These are phyloP conservation scores for Cladobotryum protrusum DNA, from an alignment of 2,329 filamentous ascomycete genomes.

Conservation along the genomic window DNA sequence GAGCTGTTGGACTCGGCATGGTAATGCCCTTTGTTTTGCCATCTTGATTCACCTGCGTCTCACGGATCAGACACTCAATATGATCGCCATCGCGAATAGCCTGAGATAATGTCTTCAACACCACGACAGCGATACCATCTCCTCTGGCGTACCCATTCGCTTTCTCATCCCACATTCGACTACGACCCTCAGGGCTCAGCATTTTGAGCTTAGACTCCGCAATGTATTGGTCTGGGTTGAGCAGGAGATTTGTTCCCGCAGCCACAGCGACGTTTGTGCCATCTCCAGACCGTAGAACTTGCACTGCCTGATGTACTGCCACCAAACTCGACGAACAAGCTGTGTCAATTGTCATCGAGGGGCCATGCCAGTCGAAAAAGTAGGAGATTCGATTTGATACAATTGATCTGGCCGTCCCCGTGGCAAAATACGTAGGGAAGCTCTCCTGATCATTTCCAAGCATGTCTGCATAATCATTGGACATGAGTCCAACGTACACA, in stretches of 20 bases:
- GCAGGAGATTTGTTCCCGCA: slow-evolving; percentile 17
- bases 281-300: slow-evolving; percentile 17
- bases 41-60: slow-evolving; percentile 3
- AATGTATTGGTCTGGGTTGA: slow-evolving; percentile 2
- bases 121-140: slow-evolving; percentile 2
- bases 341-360: slow-evolving; percentile 44
- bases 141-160: slow-evolving; percentile 5
- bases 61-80: slow-evolving; percentile 4
- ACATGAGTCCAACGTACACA: slow-evolving; percentile 31
- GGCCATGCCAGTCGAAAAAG: slow-evolving; percentile 40
- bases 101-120: slow-evolving; percentile 3
- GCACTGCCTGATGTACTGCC: slow-evolving; percentile 37
- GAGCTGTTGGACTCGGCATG: not conserved
- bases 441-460: slow-evolving; percentile 18
- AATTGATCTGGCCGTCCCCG: slow-evolving; percentile 35
- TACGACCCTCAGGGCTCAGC: slow-evolving; percentile 29
- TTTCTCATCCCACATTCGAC: slow-evolving; percentile 20
- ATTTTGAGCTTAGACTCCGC: slow-evolving; percentile 22
- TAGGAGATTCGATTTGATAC: slow-evolving; percentile 41
- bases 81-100: slow-evolving; percentile 6
- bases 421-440: slow-evolving; percentile 33
- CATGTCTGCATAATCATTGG: slow-evolving; percentile 32
- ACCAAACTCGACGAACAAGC: slow-evolving; percentile 45
- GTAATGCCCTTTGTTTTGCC: slow-evolving; percentile 4
- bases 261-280: slow-evolving; percentile 1